Conservation (phyloP, 2,329 filamentous ascomycete species). For the Hymenoscyphus repandus region DNA sequence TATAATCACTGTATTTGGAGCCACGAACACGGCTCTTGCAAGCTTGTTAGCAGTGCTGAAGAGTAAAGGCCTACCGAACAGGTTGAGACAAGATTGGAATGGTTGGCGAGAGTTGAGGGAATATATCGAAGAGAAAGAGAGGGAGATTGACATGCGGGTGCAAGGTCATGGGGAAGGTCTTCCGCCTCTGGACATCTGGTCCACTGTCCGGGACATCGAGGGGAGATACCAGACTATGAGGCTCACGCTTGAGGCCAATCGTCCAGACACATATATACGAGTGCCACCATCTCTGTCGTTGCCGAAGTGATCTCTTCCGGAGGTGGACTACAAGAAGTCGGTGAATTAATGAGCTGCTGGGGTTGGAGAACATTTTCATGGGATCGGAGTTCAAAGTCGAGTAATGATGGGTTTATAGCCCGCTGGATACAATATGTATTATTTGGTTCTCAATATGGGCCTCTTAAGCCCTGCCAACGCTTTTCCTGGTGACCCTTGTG, state of each 20-base stretch:
- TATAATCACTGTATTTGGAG: constrained; percentile 52
- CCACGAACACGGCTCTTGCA: constrained; percentile 57
- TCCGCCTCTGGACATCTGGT: constrained; percentile 26
- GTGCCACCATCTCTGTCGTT: constrained; percentile 4
- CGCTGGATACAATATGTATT: no score
- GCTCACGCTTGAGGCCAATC: constrained; percentile 38
- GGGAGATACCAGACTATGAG: constrained; percentile 39
- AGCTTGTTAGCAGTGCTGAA: constrained; percentile 53
- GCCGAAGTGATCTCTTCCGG: background rate
- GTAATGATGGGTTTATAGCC: no score
- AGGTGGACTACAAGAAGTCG: background rate
- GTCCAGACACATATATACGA: constrained; percentile 35
- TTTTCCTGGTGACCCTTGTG: no score
- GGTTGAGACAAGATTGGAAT: constrained; percentile 40
- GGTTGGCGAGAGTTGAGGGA: constrained; percentile 42
- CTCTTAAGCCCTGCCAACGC: no score
- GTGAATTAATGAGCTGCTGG: no score
- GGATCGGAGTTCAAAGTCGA: no score
- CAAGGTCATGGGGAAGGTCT: constrained; percentile 39
- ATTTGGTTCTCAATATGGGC: no score
- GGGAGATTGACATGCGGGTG: constrained; percentile 32
- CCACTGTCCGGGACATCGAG: constrained; percentile 13
- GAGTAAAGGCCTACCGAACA: constrained; percentile 43
- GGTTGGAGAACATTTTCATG: no score
- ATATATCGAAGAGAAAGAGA: constrained; percentile 46